These are phyloP conservation scores for Syncephalastrum racemosum DNA, from an alignment of 371 early-diverging fungal genomes.

Conservation along the genomic window DNA sequence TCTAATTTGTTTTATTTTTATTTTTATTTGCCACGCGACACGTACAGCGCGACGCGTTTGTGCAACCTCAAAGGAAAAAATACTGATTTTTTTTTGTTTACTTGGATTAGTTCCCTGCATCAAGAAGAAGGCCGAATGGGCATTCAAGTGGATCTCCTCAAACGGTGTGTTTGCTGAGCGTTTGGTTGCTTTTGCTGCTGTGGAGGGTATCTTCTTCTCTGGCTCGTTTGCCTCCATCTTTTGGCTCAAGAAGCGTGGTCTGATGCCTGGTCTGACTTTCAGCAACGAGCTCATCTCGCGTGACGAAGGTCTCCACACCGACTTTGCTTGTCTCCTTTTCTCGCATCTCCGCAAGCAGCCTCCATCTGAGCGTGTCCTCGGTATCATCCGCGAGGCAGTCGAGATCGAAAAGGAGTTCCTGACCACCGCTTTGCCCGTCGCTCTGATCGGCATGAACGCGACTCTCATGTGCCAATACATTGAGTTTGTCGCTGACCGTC, in stretches of 20 bases:
- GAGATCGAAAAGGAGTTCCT: conserved; percentile 96
- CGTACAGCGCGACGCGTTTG: conserved; percentile 6
- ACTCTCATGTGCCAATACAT: conserved; percentile 98
- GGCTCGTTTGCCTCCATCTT: conserved; percentile 99
- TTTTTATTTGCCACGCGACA: conserved; percentile 9
- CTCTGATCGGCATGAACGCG: conserved; percentile 99
- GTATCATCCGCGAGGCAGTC: conserved; percentile 95
- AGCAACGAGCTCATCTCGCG: conserved; percentile 99
- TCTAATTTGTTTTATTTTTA: conserved; percentile 8
- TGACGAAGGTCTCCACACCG: conserved; percentile 99
- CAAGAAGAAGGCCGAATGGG: conserved; percentile 99
- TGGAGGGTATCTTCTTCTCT: conserved; percentile 99
- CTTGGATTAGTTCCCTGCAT: conserved; percentile 86
- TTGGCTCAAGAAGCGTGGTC: conserved; percentile 99
- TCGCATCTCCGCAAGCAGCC: conserved; percentile 85
- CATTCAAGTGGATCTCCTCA: conserved; percentile 95
- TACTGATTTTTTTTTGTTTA: conserved; percentile 3
- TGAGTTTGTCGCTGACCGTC: conserved; percentile 99
- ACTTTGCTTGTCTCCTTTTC: conserved; percentile 99
- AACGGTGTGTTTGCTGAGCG: conserved; percentile 93
- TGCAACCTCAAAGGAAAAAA: conserved; percentile 2
- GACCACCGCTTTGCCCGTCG: conserved; percentile 93
- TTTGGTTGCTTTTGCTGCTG: conserved; percentile 98
- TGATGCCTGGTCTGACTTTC: conserved; percentile 99
- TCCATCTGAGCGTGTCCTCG: conserved; percentile 61